A percentile compares a stretch with the other conserved stretches of the same genome.
phyloP scores from a whole-genome alignment of 2,329 filamentous ascomycete species.

The Pleurostoma richardsiae region DNA sequence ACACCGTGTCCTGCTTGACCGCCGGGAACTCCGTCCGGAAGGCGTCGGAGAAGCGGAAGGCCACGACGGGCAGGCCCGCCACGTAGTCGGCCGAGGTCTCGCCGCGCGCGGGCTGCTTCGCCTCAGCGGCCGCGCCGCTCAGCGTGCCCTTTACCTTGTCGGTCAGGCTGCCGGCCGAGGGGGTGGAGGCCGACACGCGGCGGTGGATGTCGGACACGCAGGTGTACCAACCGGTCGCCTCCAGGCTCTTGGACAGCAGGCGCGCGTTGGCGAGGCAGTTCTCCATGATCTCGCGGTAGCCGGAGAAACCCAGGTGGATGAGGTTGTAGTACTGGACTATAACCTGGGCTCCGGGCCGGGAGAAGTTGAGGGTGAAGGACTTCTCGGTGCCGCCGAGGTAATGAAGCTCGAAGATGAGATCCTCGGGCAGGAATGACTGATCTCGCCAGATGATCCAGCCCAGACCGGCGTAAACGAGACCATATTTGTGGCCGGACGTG shows the following conservation, averaged over 20 bases:
- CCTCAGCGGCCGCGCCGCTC: not conserved
- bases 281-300: slow-evolving; percentile 61
- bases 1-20: slow-evolving; percentile 59
- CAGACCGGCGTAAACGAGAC: slow-evolving; percentile 61
- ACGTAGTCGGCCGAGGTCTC: slow-evolving; percentile 57
- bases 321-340: slow-evolving; percentile 71
- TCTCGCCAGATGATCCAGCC: slow-evolving; percentile 70
- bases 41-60: slow-evolving; percentile 57
- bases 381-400: slow-evolving; percentile 70
- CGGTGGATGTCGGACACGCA: slow-evolving; percentile 63
- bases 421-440: slow-evolving; percentile 57
- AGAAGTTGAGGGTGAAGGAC: slow-evolving; percentile 69
- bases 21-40: slow-evolving; percentile 58
- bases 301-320: slow-evolving; percentile 62
- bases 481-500: slow-evolving; percentile 55
- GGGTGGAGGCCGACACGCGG: slow-evolving; percentile 31
- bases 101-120: slow-evolving; percentile 12
- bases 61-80: slow-evolving; percentile 62
- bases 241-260: slow-evolving; percentile 56
- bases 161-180: slow-evolving; percentile 27
- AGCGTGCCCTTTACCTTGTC: slow-evolving; percentile 8
- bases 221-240: slow-evolving; percentile 61
- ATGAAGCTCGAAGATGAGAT: slow-evolving; percentile 65
- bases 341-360: slow-evolving; percentile 63
- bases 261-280: slow-evolving; percentile 62